Evolutionary conservation across 1,284 basidiomycete species (phyloP).

Genomic region (Exobasidium rhododendri): DNA sequence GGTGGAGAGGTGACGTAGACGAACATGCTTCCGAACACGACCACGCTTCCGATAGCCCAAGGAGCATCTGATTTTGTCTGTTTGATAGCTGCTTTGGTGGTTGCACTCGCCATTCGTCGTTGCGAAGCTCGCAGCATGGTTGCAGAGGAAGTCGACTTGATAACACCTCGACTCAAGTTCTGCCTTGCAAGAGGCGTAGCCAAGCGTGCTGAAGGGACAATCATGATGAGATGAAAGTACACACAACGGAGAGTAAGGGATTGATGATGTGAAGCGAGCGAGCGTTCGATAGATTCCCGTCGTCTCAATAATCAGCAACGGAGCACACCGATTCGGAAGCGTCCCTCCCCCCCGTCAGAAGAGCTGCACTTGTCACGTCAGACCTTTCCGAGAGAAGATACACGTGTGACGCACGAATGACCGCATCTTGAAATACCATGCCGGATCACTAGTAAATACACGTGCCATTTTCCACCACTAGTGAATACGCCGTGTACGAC

Average conservation of each 20-base stretch:
- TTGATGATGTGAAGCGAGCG: too few relatives aligned
- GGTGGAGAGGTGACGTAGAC: conserved; percentile 17
- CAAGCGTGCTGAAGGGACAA: neutral
- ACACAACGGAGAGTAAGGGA: neutral
- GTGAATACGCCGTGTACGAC: too few relatives aligned
- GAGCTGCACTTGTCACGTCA: too few relatives aligned
- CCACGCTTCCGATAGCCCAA: conserved; percentile 14
- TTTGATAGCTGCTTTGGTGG: conserved; percentile 3
- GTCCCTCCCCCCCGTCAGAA: too few relatives aligned
- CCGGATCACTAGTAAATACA: too few relatives aligned
- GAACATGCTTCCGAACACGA: conserved; percentile 17
- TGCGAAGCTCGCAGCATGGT: neutral
- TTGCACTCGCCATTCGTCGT: neutral
- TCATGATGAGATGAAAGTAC: neutral
- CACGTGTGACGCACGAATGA: too few relatives aligned
- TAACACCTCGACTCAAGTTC: neutral
- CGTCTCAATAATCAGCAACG: too few relatives aligned
- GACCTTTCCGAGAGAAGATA: too few relatives aligned
- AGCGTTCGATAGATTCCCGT: too few relatives aligned
- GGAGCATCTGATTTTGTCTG: conserved; percentile 13
- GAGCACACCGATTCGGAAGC: too few relatives aligned
- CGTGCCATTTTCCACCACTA: too few relatives aligned
- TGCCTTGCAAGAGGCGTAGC: neutral
- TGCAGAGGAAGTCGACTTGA: neutral
- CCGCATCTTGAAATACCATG: too few relatives aligned